These are phyloP conservation scores for Azolla pinnata DNA, from an alignment of 75 land plant genomes.

Conservation along the genomic window DNA sequence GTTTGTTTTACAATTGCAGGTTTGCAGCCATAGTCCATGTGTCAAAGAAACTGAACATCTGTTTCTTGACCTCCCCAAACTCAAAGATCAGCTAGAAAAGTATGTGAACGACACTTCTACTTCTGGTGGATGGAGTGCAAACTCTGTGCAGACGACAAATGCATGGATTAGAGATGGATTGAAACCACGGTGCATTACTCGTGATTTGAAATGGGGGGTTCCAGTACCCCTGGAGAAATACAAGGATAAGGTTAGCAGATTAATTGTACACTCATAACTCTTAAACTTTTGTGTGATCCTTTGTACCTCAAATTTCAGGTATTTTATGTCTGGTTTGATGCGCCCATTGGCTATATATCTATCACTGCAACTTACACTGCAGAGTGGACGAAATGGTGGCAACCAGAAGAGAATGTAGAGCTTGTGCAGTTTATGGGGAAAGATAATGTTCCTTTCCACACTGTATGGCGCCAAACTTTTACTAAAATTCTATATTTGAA, in stretches of 20 bases:
- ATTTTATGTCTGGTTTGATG: slow-evolving; percentile 99
- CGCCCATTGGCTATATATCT: slow-evolving; percentile 95
- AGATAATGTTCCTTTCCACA: slow-evolving; percentile 98
- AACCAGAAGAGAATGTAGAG: slow-evolving; percentile 87
- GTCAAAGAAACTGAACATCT: slow-evolving; percentile 79
- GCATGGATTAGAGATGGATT: slow-evolving; percentile 97
- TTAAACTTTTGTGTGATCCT: not conserved
- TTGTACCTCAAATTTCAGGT: slow-evolving; percentile 40
- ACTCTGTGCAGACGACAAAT: slow-evolving; percentile 79
- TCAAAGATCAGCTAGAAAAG: slow-evolving; percentile 51
- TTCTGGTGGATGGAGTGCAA: slow-evolving; percentile 86
- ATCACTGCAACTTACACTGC: slow-evolving; percentile 84
- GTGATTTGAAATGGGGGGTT: slow-evolving; percentile 98
- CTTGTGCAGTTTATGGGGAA: slow-evolving; percentile 98
- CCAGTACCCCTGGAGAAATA: slow-evolving; percentile 90
- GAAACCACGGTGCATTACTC: slow-evolving; percentile 83
- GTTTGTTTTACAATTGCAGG: slow-evolving; percentile 35
- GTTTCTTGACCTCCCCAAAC: slow-evolving; percentile 81
- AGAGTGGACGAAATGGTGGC: slow-evolving; percentile 99
- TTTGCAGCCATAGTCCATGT: slow-evolving; percentile 59
- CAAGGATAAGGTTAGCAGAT: slow-evolving; percentile 73
- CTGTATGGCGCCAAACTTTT: slow-evolving; percentile 28
- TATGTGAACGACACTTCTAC: slow-evolving; percentile 60
- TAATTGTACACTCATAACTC: not conserved
- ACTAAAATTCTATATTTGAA: not conserved